These are phyloP conservation scores for Cladosporium sp. DNA, from an alignment of 2,329 filamentous ascomycete species.

Conservation along the genomic window DNA sequence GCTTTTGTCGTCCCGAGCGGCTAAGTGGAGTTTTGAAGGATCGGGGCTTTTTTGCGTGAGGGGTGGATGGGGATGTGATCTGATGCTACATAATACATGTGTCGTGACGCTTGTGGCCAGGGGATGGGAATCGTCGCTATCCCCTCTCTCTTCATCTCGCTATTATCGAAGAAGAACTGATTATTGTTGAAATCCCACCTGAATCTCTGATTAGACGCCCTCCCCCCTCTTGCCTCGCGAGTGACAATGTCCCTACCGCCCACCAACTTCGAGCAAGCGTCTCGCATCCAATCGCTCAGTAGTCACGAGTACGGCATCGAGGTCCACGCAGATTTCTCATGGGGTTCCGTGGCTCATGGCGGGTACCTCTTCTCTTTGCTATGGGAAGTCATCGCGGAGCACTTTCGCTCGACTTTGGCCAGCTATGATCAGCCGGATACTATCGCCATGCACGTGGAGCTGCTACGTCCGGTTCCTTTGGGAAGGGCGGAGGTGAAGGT, in stretches of 20 bases:
- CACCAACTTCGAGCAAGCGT: constrained; percentile 16
- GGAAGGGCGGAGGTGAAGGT: constrained; percentile 11
- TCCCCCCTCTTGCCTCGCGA: too few relatives aligned
- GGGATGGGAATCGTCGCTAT: too few relatives aligned
- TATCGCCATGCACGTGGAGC: constrained; percentile 16
- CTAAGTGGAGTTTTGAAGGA: too few relatives aligned
- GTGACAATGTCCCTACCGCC: constrained; percentile 1
- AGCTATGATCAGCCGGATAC: constrained; percentile 16
- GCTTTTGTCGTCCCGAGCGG: too few relatives aligned
- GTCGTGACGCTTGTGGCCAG: too few relatives aligned
- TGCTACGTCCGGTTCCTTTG: constrained; percentile 16
- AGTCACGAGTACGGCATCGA: constrained; percentile 16
- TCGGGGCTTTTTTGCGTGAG: too few relatives aligned
- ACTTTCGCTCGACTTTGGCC: constrained; percentile 15
- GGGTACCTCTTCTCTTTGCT: constrained; percentile 15
- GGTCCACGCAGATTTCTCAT: constrained; percentile 16
- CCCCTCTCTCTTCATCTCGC: too few relatives aligned
- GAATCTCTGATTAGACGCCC: too few relatives aligned
- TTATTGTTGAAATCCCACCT: too few relatives aligned
- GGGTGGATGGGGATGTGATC: too few relatives aligned
- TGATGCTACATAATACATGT: too few relatives aligned
- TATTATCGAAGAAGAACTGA: too few relatives aligned
- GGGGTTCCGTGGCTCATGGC: constrained; percentile 18
- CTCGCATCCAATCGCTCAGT: constrained; percentile 4
- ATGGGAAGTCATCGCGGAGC: constrained; percentile 14